Base-by-base conservation (phyloP, 306 rosid genomes). In the Gleditsia sinensis region DNA sequence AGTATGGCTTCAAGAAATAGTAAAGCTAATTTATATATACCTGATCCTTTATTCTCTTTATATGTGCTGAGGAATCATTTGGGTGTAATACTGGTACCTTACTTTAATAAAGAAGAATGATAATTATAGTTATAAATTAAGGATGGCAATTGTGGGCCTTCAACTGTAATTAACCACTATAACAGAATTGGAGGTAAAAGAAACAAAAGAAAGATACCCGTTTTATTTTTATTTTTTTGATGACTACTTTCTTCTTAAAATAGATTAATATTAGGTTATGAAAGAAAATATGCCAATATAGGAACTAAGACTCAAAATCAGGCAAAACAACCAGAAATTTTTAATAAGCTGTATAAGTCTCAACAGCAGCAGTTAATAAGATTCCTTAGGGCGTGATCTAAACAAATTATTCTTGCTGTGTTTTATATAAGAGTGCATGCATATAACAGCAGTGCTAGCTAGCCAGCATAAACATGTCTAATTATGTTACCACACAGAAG, bases 11-110 rank as follows among this genome's bases (percentile, higher is more conserved):
- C 72, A 66, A 16, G 45, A 65, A 43, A 58, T 25, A 25, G 69
- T 84, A 82, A 84, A 84, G 75, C 61, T 80, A 80, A 82, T 84
- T 80, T 75, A 69, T 61, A 23, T 59, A 45, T 48, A 19, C n/a
- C 1, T 37, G 6, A 65, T 77, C 54, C 72, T 81, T 78, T 67
- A 37, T 60, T 40, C 60, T 25, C 72, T 77, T 57, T 57, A 28
- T 28, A 57, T 57, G 63, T 28, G 3, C 36, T 13, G 1, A 56
- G 39, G 64, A 57, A 57, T 56, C 20, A 25, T 25, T 25, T 55
- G 33, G 33, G 17, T 55, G 36, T 27, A 56, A 27, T 57, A 12
- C 30, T 12, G 16, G 6, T 17, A 30, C 21, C 40, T 58, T 28
- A 30, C 64, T 58, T 58, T 28, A 58, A 58, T 58, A 58, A 58